Base-by-base conservation (phyloP, 495 filamentous ascomycete species). In the Xylona heveae region DNA sequence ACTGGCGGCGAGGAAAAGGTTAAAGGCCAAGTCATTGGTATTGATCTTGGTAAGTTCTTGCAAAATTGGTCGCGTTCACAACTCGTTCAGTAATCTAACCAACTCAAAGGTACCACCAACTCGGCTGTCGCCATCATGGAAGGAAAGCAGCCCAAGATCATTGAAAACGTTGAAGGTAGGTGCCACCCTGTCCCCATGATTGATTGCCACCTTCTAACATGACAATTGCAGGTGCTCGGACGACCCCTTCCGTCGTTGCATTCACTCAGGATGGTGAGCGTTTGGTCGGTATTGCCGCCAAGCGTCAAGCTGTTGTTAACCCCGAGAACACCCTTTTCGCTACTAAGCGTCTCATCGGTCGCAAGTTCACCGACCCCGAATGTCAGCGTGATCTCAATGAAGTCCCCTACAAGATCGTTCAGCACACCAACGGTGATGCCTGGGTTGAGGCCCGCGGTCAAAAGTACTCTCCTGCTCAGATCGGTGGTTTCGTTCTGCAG, bases 311-410 rank as follows among this genome's bases (percentile, higher is more conserved):
- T 30, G 90, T 95, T 44, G 90, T 97, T 44, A 97, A 97, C 66
- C 88, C 88, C 3, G 88, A 97, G 57, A 95, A 97, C 61, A 97
- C 88, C 30, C 73, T 97, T 30, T 97, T 97, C 52, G 88, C 88
- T 57, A 97, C 88, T 38, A 97, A 97, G 75, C 82, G 88, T 71
- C 72, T 97, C 52, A 97, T 97, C 52, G 88, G 88, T 43, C 82
- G 88, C 50, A 95, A 95, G 64, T 97, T 83, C 65, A 88, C 75
- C 51, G 88, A 97, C 51, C 49, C 65, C 42, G 88, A 97, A 66
- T 82, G 92, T 24, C 88, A 97, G 67, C 78, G 85, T 49, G 88
- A 97, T 45, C 85, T 97, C 54, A 79, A 88, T 58, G 80, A 97
- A 58, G 88, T 97, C 9, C 88, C 88, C 33, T 97, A 92, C 69